Base-by-base conservation (phyloP, 805 yeast species). In the Kazachstania kunashirensis region DNA sequence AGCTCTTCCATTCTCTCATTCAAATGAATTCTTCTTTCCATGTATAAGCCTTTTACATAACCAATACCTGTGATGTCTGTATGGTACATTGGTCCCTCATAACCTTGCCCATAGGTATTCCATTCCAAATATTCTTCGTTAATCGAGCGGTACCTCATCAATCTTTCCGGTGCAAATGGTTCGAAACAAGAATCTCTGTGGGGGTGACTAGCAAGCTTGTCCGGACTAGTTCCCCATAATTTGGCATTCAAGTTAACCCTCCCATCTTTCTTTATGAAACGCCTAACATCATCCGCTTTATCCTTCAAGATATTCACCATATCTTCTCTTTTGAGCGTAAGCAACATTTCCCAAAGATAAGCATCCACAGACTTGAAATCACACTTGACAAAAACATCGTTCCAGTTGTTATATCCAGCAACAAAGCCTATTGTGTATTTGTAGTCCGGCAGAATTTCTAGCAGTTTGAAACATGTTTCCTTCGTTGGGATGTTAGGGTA, bases 391-490 rank as follows among this genome's bases (percentile, higher is more conserved):
- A 19, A 27, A 2, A 27, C 4, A 27, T 33, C 25, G 15, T 8
- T 13, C 31, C 27, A 33, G 11, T 15, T 16, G 9, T 33, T 27
- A 10, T 15, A 11, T 3, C 12, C 20, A 8, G 31, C 31, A 16
- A 28, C 21, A 20, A 8, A 17, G 6, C 17, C 24, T 7, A 20
- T 6, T 3, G 9, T 14, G 16, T 19, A 14, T 20, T 27, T 28
- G 16, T 28, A 27, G 7, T 26, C 27, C 6, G 12, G 14, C 10
- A 5, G 15, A 6, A 20, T 20, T 20, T 30, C 30, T 4, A 29
- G 14, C 13, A 35, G 24, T 18, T 29, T 23, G 13, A 34, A 6
- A 20, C 29, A 34, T 17, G 37, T 34, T 16, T 34, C 31, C 21
- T 34, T 35, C n/a, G 5, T 24, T 5, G 38, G 34, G 3, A 24